Base-by-base conservation (phyloP, 768 basidiomycete genomes). In the Leccinum subgranulosum region DNA sequence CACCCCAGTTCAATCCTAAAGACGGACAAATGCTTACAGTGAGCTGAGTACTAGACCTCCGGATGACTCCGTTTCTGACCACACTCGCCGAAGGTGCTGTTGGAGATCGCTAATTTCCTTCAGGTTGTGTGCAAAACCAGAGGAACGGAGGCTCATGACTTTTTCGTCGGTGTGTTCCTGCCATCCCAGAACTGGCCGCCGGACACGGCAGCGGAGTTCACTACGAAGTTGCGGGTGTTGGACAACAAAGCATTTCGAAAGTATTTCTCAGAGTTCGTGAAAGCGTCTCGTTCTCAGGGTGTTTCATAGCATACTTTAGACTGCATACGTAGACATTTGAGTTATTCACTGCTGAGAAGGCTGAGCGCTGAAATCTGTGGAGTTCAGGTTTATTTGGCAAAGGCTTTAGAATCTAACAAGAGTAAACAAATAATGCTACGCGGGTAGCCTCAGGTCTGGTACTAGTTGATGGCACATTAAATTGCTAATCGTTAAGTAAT, bases 141-240 rank as follows among this genome's bases (percentile, higher is more conserved):
- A 60, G 91, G 91, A 1, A 73, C 82, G 51, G 96, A 98, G 75
- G 89, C 89, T 0, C 84, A 88, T 69, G 82, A 87, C 53, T 96
- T 88, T 73, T 84, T 99, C 66, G 73, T 86, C 12, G 78, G 77
- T 52, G 83, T 86, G 28, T 93, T 92, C 74, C 81, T 99, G 19
- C 95, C 97, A 1, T 85, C 92, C 9, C 86, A 96, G 74, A 84
- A 87, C 60, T 94, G 94, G 83, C 94, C 97, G 31, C 74, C 81
- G 21, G 85, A 89, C 46, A 85, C 81, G 27, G 87, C 90, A 4
- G 60, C 86, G 46, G 89, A 94, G 62, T 92, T 97, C 61, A 82
- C 86, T 2, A 80, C 81, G 17, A 91, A 91, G 69, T 72, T 94
- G 64, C 81, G 85, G 58, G 85, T 85, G 70, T 73, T 88, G 56